Evolutionary conservation across 139 green algal genomes (phyloP).

Genomic region (Tetratostichococcus sp.): DNA sequence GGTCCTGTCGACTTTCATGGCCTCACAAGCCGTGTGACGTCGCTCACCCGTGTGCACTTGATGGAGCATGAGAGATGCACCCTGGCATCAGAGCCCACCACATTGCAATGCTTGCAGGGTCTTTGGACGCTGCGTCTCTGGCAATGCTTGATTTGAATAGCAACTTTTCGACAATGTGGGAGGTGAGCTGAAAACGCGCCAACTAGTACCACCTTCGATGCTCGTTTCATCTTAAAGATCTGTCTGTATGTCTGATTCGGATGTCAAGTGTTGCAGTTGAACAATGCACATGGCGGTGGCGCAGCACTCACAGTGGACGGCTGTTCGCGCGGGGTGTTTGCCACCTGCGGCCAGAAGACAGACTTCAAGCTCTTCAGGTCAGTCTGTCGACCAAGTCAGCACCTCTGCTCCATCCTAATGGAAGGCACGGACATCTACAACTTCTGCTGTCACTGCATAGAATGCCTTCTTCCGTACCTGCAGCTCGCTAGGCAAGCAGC

Average conservation of each 20-base stretch:
- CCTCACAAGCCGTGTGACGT: no score
- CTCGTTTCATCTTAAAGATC: no score
- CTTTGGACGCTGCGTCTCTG: not conserved
- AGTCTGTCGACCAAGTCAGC: no score
- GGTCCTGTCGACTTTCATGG: no score
- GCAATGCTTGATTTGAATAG: not conserved
- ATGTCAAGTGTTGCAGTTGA: no score
- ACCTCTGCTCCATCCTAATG: constrained; percentile 8
- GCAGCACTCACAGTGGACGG: not conserved
- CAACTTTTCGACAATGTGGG: not conserved
- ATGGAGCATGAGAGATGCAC: no score
- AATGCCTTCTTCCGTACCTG: no score
- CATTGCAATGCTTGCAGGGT: not conserved
- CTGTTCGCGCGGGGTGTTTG: not conserved
- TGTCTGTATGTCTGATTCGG: no score
- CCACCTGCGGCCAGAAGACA: constrained; percentile 10
- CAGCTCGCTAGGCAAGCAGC: not conserved
- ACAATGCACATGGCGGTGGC: not conserved
- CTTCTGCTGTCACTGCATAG: no score
- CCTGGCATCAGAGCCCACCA: no score
- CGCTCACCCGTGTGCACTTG: no score
- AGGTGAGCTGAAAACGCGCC: not conserved
- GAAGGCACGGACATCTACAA: no score
- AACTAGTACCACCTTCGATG: not conserved
- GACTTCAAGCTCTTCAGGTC: constrained; percentile 11